Base-by-base conservation (phyloP, 148 eudicot genomes). In the Heliosperma pusillum region DNA sequence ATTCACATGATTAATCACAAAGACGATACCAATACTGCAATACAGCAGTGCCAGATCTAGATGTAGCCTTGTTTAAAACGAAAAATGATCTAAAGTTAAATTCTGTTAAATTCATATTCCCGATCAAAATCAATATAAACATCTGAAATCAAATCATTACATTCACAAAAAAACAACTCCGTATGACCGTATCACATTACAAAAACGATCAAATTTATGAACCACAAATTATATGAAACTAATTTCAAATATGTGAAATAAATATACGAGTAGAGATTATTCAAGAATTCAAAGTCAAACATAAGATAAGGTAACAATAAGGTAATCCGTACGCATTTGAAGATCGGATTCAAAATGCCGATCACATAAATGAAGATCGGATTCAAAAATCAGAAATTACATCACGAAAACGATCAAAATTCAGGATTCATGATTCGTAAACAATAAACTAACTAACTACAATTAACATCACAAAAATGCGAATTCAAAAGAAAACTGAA, bases 41-140 rank as follows among this genome's bases (percentile, higher is more conserved):
- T 26, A 2, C 66, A 52, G 36, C 67, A 58, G 33, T 64, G n/a
- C 33, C 79, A 76, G 79, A 76, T 76, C 79, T 73, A 13, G 7
- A 26, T 3, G 6, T 36, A 36, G 70, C 15, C 70, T 50, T 40
- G 4, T 30, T 45, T 45, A 8, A 0, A 73, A 12, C 20, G 19
- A 1, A 10, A 61, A 36, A 75, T 75, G 73, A 57, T 6, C 16
- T 33, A 33, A 63, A 53, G 63, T 59, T 36, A 60, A 22, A 29
- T 10, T 59, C 5, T 9, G 29, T 45, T 21, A 21, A 4, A 33
- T 33, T 33, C 40, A 33, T 33, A 33, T 3, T 33, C 40, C 40
- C 4, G 6, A 33, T 2, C n/a, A 33, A 33, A 33, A 33, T 33
- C 40, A 33, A 7, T 7, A 33, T 33, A 4, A 33, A 3, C 3